A percentile compares a stretch with the other conserved stretches of the same genome.
Conservation (phyloP, 257 asterid genomes). For the Solanum sitiens region DNA sequence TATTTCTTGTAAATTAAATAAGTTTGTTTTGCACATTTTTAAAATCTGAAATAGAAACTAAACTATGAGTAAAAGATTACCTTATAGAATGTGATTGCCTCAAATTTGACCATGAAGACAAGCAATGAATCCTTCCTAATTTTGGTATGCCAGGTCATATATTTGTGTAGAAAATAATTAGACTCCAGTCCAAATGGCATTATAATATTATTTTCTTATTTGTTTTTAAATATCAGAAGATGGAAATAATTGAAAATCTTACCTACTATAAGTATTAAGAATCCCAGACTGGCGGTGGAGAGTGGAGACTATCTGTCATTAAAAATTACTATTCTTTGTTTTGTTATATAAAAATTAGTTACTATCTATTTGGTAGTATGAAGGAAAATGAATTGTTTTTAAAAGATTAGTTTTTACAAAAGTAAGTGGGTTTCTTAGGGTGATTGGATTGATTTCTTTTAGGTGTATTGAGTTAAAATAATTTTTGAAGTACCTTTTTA, state of each 20-base stretch:
- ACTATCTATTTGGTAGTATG: neutral
- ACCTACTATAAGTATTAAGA: neutral
- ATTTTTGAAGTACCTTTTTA: no score
- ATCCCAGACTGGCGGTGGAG: neutral
- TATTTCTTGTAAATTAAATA: neutral
- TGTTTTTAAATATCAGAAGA: neutral
- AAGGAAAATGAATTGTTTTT: neutral
- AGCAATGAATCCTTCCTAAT: neutral
- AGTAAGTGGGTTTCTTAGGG: neutral
- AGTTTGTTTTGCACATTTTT: neutral
- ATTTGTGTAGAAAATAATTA: neutral
- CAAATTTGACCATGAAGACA: neutral
- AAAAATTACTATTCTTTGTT: neutral
- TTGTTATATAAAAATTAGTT: neutral
- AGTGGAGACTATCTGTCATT: neutral
- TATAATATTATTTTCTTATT: neutral
- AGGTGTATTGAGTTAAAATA: neutral
- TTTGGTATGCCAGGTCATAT: neutral
- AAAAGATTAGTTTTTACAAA: no score
- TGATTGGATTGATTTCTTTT: neutral
- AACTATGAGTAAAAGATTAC: neutral
- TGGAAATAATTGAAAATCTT: neutral
- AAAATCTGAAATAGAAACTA: neutral
- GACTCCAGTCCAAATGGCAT: neutral
- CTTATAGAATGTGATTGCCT: neutral